Base-by-base conservation (phyloP, 2,329 filamentous ascomycete genomes). In the Pezizomycotina sp. region DNA sequence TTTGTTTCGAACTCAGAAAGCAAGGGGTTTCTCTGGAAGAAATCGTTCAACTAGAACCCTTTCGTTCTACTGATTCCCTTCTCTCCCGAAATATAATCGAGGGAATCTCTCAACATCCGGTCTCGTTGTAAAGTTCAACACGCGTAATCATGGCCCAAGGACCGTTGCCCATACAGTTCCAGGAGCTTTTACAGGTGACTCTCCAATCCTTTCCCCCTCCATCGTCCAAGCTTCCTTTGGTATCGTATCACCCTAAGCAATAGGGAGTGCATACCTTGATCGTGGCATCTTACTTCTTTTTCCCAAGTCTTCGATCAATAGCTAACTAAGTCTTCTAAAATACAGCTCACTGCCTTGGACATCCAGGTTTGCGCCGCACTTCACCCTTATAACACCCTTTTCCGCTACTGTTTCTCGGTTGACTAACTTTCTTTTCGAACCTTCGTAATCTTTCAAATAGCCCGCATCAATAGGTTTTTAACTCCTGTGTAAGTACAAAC, bases 111-210 rank as follows among this genome's bases (percentile, higher is more conserved):
- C n/a, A n/a, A n/a, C n/a, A n/a, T n/a, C n/a, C n/a, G n/a, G n/a
- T n/a, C n/a, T n/a, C n/a, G n/a, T n/a, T n/a, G n/a, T n/a, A n/a
- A n/a, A n/a, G n/a, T n/a, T n/a, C n/a, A n/a, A n/a, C n/a, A n/a
- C n/a, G n/a, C 52, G 48, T 56, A 54, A 54, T 57, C 53, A 53
- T 64, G 62, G 62, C 61, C 55, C 42, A 39, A 72, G 69, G 73
- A 58, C 70, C 74, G 61, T 67, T 91, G 57, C 82, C 80, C 56
- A 92, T 92, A 64, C 83, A 82, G 67, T 91, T 92, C 62, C 78
- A 77, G 59, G 83, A 92, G 74, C 71, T 86, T 56, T 69, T 86
- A 60, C 79, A 84, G 66, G 72, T 76, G 61, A 47, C 58, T 54
- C 61, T 64, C 66, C 59, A 55, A 57, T 53, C 60, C 56, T 50